These are phyloP conservation scores for Acanthamoeba healyi DNA, from an alignment of 208 protist species.

Conservation along the genomic window DNA sequence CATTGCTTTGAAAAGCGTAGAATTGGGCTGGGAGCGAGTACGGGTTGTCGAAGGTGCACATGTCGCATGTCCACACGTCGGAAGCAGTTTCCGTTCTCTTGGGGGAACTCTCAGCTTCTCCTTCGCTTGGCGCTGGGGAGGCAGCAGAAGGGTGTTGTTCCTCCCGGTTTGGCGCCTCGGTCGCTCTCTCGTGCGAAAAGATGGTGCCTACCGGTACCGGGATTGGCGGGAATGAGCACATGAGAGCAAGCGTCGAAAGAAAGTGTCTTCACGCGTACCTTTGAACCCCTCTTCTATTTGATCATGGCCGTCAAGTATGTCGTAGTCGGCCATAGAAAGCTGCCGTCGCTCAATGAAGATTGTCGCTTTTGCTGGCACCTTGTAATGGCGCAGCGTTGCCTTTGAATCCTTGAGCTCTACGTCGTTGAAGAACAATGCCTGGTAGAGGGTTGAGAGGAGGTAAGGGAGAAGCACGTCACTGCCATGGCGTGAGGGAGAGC, in stretches of 20 bases:
- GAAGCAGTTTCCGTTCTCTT: background rate
- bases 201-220: too few relatives aligned
- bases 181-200: slow-evolving; percentile 10
- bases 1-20: background rate
- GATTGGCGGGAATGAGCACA: too few relatives aligned
- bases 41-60: slow-evolving; percentile 11
- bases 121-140: background rate
- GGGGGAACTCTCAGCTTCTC: background rate
- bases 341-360: slow-evolving; percentile 64
- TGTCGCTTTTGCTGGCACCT: slow-evolving; percentile 21
- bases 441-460: background rate
- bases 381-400: background rate
- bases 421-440: slow-evolving; percentile 36
- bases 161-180: background rate
- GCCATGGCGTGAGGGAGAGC: background rate
- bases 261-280: slow-evolving; percentile 1
- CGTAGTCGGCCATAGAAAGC: slow-evolving; percentile 49
- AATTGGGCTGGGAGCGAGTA: too few relatives aligned
- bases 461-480: background rate
- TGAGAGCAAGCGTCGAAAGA: too few relatives aligned
- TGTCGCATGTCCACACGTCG: background rate
- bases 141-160: background rate
- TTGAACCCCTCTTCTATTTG: slow-evolving; percentile 66
- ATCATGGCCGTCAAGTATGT: slow-evolving; percentile 36
- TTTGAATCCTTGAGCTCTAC: slow-evolving; percentile 49